phyloP scores from a whole-genome alignment of 495 filamentous ascomycete genomes.

The Hypoxylon cercidicola region DNA sequence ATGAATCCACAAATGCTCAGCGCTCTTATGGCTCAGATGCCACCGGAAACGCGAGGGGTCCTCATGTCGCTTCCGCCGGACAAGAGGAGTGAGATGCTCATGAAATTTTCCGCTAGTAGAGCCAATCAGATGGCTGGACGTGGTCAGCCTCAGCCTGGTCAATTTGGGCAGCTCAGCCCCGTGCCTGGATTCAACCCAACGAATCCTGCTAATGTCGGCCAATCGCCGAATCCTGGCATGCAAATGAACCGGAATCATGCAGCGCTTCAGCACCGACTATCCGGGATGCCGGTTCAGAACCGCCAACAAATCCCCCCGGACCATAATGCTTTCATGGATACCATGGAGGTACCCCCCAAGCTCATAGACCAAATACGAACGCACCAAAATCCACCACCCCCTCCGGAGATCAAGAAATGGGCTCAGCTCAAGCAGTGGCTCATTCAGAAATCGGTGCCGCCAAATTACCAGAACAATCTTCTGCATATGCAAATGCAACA shows the following conservation, averaged over 20 bases:
- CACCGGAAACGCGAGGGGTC: conserved; percentile 42
- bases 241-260: conserved; percentile 53
- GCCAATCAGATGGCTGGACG: conserved; percentile 39
- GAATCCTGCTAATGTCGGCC: too few relatives aligned
- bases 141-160: conserved; percentile 47
- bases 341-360: conserved; percentile 47
- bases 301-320: conserved; percentile 27
- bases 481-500: conserved; percentile 63
- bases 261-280: conserved; percentile 49
- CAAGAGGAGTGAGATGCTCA: conserved; percentile 55
- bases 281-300: conserved; percentile 37
- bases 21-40: conserved; percentile 49
- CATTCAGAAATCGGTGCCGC: conserved; percentile 55
- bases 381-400: conserved; percentile 46
- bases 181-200: too few relatives aligned
- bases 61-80: conserved; percentile 49
- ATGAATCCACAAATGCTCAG: conserved; percentile 48
- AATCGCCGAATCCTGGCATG: conserved; percentile 38
- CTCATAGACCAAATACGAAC: conserved; percentile 41
- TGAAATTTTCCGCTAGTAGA: conserved; percentile 45
- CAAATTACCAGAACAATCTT: conserved; percentile 48
- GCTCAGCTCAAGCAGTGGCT: conserved; percentile 74
- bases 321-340: conserved; percentile 48
- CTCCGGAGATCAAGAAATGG: conserved; percentile 76
- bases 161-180: conserved; percentile 45